Evolutionary conservation across 345 rosid genomes (phyloP).

Genomic region (Excoecaria cochinchinensis): DNA sequence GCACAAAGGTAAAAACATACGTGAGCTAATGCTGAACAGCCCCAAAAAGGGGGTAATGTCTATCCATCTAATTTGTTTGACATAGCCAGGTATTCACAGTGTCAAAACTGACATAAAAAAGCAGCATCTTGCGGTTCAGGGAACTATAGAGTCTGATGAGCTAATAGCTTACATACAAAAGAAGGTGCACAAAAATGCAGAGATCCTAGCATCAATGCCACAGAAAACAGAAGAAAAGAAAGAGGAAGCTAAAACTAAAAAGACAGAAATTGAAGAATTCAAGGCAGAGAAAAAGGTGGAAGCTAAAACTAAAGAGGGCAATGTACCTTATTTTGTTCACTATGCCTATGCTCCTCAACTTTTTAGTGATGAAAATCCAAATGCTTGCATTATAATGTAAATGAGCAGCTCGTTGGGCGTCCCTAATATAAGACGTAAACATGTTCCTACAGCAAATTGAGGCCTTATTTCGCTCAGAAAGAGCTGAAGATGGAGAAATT

Average conservation of each 20-base stretch:
- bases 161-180: constrained; percentile 46
- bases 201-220: constrained; percentile 46
- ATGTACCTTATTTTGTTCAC: constrained; percentile 66
- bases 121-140: constrained; percentile 66
- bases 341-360: constrained; percentile 76
- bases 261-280: constrained; percentile 11
- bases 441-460: no score
- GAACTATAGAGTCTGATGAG: constrained; percentile 58
- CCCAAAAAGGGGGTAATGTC: neutral
- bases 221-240: constrained; percentile 33
- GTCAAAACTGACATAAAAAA: constrained; percentile 66
- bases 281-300: constrained; percentile 28
- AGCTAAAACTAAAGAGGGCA: constrained; percentile 38
- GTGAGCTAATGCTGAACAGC: neutral
- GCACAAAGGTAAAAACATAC: constrained; percentile 50
- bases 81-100: constrained; percentile 49
- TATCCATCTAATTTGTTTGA: neutral
- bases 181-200: constrained; percentile 68
- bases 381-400: constrained; percentile 62
- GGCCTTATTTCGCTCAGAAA: no score
- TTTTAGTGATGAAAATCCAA: constrained; percentile 91
- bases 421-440: no score
- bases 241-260: constrained; percentile 1
- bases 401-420: no score
- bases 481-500: no score